Evolutionary conservation across 129 eudicot genomes (phyloP), one percentile per base, ranked within the genome.

Genomic region (Centaurea solstitialis): DNA sequence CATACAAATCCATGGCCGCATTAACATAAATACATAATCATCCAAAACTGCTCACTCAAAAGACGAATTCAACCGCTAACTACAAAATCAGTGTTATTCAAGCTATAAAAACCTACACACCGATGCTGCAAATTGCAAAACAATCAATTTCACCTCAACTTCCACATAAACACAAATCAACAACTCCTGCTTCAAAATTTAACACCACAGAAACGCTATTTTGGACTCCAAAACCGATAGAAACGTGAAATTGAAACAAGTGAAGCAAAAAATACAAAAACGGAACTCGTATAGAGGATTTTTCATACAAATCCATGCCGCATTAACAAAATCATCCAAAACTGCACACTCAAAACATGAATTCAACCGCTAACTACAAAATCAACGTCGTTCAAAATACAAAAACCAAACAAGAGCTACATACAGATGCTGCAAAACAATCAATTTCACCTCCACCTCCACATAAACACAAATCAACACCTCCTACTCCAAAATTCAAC

Each of bases 281-380:
- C 73, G 15, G 6, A 12, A 28, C 28, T 59, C 71, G 26, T 35
- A 76, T 33, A 15, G 26, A 77, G 20, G 26, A 73, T 9, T 62
- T 23, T n/a, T 47, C 43, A 30, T 7, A 62, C 57, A 59, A 18
- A 73, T 57, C 53, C 15, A 7, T 39, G 26, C 76, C 9, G 37
- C 70, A n/a, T 73, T 73, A 37, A 50, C 72, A 35, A 37, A 76
- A 39, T n/a, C 47, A 53, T 75, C 72, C 20, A 70, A 72, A 70
- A 26, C 15, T 57, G 71, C 73, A 69, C 61, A 23, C 68, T 65
- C 69, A 62, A 69, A 57, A 43, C 13, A 75, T 6, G 12, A 61
- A 50, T 67, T 40, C 0, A 76, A 30, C 74, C 68, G 9, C 20
- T 69, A 76, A 82, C 23, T 28, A 69, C 65, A 59, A 64, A 50